Percentiles rank a stretch among this genome's conserved stretches.
These are phyloP conservation scores for Penicillium chermesinum DNA, from an alignment of 495 filamentous ascomycete species.

Conservation along the genomic window DNA sequence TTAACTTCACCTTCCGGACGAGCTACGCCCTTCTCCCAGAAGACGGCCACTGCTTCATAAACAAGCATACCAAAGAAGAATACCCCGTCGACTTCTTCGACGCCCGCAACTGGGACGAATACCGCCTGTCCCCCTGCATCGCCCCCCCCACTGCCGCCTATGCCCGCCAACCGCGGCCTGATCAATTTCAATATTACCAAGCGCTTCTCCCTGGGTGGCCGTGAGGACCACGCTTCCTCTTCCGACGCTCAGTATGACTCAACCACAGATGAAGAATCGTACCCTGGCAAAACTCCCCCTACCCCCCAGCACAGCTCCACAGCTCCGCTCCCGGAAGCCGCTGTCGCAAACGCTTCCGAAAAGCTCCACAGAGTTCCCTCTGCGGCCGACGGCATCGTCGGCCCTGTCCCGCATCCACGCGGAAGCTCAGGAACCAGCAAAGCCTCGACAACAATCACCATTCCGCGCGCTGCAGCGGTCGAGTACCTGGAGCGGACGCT, in stretches of 20 bases:
- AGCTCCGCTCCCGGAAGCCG: not conserved
- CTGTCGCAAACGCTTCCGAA: conserved; percentile 4
- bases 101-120: conserved; percentile 69
- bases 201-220: conserved; percentile 32
- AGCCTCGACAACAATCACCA: conserved; percentile 39
- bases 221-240: conserved; percentile 12
- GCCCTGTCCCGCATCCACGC: conserved; percentile 27
- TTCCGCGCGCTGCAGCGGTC: conserved; percentile 51
- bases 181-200: conserved; percentile 44
- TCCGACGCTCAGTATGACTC: too few relatives aligned
- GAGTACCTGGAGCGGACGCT: conserved; percentile 77
- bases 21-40: conserved; percentile 82
- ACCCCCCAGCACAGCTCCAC: not conserved
- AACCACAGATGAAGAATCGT: conserved; percentile 9
- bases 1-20: conserved; percentile 89
- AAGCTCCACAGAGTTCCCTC: not conserved
- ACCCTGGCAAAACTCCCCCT: conserved; percentile 4
- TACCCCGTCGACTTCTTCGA: conserved; percentile 85
- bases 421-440: conserved; percentile 25
- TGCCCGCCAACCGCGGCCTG: conserved; percentile 35
- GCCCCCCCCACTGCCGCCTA: conserved; percentile 51
- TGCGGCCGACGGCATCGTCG: conserved; percentile 35
- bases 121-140: conserved; percentile 74
- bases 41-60: conserved; percentile 82
- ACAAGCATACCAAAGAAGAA: conserved; percentile 71